Base-by-base conservation (phyloP, 345 rosid species). In the Boechera retrofracta region DNA sequence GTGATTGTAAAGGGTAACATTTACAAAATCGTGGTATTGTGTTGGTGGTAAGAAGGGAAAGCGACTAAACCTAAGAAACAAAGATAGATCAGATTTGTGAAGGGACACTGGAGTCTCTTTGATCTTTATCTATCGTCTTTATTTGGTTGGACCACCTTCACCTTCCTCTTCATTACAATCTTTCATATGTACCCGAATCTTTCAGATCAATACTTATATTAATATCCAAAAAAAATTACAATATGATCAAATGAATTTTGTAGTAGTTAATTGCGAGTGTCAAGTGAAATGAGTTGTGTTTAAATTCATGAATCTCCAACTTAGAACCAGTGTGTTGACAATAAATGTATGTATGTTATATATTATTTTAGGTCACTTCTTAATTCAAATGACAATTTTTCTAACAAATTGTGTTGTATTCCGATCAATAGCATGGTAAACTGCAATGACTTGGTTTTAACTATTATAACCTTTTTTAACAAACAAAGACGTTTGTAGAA, bases 61-160 rank as follows among this genome's bases (percentile, higher is more conserved):
- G 78, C 72, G 72, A 66, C 78, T 56, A 66, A 74, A 74, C 78
- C 65, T 65, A 56, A 38, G 13, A 75, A 67, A 67, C 60, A 58
- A 58, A 5, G 51, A 67, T 57, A 51, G 24, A 75, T 67, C 7
- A 55, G 28, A 65, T 44, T 10, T 61, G 71, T 61, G 31, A 70
- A 77, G 55, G 62, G 75, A 32, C 69, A 51, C 68, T 60, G 57
- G 64, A 54, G 80, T 36, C 70, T 54, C 70, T 77, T 77, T 53
- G 71, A 77, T 69, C 65, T 62, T 62, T 54, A 54, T 47, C 51
- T n/a, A 62, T 70, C 71, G 65, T 70, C 80, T 77, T 77, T 77
- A 63, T 77, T 53, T 77, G 52, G 21, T 54, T 77, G 80, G 80
- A 63, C 76, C 80, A 77, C 66, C 39, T 5, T 55, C 75, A 52